A percentile compares a stretch with the other conserved stretches of the same genome.
Evolutionary conservation across 768 basidiomycete genomes (phyloP).

Genomic region (Butyriboletus loyo): DNA sequence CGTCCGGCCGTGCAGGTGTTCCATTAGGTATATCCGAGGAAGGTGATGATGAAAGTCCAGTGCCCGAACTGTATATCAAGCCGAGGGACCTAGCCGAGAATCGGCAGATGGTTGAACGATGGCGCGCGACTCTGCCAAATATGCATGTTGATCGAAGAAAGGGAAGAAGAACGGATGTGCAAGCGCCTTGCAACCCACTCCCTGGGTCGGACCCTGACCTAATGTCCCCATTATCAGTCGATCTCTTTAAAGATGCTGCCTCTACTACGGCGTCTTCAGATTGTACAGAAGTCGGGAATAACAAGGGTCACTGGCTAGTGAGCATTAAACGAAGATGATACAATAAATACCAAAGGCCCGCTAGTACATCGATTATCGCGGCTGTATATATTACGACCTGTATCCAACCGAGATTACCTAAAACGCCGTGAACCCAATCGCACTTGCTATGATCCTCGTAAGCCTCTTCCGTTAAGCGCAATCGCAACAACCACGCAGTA

Average conservation of each 20-base stretch:
- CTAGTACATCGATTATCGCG: background rate
- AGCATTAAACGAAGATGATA: conserved; percentile 22
- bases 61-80: conserved; percentile 17
- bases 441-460: background rate
- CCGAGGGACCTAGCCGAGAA: conserved; percentile 23
- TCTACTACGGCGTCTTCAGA: conserved; percentile 32
- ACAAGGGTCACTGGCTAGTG: conserved; percentile 32
- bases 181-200: conserved; percentile 1
- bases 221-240: conserved; percentile 19
- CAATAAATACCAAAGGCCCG: background rate
- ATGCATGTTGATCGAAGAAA: conserved; percentile 7
- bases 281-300: conserved; percentile 30
- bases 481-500: conserved; percentile 54
- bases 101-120: conserved; percentile 31
- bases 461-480: conserved; percentile 41
- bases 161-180: conserved; percentile 9
- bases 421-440: background rate
- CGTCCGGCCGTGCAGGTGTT: conserved; percentile 18
- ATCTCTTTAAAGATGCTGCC: conserved; percentile 23
- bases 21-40: conserved; percentile 22
- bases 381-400: background rate
- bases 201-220: conserved; percentile 6
- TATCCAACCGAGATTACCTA: background rate
- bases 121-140: conserved; percentile 29
- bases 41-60: conserved; percentile 9